Base-by-base conservation (phyloP, 169 alveolate genomes). In the Plasmodium vinckei region DNA sequence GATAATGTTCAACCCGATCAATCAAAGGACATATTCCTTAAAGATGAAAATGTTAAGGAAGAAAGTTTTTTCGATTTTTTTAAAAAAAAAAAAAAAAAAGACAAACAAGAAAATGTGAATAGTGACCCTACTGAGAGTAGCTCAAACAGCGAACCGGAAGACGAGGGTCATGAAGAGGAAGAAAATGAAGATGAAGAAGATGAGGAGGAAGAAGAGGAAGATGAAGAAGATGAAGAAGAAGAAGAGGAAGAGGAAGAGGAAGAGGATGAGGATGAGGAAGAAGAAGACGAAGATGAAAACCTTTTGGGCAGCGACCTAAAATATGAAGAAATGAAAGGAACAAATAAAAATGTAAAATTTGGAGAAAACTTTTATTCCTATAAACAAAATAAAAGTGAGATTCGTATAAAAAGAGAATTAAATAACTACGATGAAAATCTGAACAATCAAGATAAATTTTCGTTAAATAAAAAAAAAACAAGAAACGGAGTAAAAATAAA, bases 401-500 rank as follows among this genome's bases (percentile, higher is more conserved):
- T 33, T 2, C 42, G 7, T 0, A 33, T 33, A 0, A 33, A 33
- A 33, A 33, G 42, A 4, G 42, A 33, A 4, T 33, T 33, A 33
- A 33, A 33, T 33, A 33, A 4, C 7, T 2, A 33, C 3, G 42
- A 33, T 13, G 57, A 39, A 2, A 61, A 61, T 27, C 3, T 61
- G 21, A 57, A 54, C 19, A 21, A 12, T 1, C 17, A 10, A 15
- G 10, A 39, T 1, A 56, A 53, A 56, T 21, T 73, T 23, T 17
- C 17, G 7, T 44, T 12, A 13, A 73, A 21, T 27, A 17, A n/a
- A 9, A 39, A 53, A 6, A 72, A 72, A 21, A 6, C 21, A 33
- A 17, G 44, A 63, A 77, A 77, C 47, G 63, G 63, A 10, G 60
- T 25, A 17, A 77, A 67, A 63, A 77, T 77, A 77, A 77, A 77